Evolutionary conservation across 202 grass and related monocot genomes (phyloP).

Genomic region (Panicum virgatum): DNA sequence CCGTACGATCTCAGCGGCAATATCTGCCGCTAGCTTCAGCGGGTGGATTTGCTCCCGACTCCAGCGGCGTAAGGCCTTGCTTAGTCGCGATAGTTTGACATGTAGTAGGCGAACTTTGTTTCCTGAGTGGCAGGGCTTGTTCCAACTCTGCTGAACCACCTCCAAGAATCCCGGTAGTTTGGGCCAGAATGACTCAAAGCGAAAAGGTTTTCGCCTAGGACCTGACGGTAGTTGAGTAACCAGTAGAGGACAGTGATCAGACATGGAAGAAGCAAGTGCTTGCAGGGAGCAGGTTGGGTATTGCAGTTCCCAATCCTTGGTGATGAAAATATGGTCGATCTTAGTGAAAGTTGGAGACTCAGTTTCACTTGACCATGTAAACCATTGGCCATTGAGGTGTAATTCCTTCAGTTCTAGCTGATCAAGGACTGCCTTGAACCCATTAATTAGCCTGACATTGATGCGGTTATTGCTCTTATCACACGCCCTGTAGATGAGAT

Average conservation of each 20-base stretch:
- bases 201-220: too few species aligned
- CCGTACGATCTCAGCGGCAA: not conserved
- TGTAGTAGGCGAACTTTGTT: not conserved
- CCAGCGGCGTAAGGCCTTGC: too few species aligned
- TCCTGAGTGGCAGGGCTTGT: fast-evolving
- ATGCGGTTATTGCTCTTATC: too few species aligned
- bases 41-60: too few species aligned
- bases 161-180: not conserved
- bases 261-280: not conserved
- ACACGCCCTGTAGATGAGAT: too few species aligned
- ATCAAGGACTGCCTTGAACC: too few species aligned
- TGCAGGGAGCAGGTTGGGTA: not conserved
- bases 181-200: not conserved
- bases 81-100: not conserved
- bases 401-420: too few species aligned
- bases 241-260: not conserved
- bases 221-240: too few species aligned
- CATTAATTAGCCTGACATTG: too few species aligned
- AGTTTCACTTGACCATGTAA: too few species aligned
- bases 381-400: too few species aligned
- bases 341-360: too few species aligned
- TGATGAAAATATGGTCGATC: not conserved
- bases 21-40: not conserved
- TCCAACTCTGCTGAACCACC: not conserved
- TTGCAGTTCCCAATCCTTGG: not conserved